These are phyloP conservation scores for Cryptosporidium ryanae DNA, from an alignment of 169 alveolate genomes.

Conservation along the genomic window DNA sequence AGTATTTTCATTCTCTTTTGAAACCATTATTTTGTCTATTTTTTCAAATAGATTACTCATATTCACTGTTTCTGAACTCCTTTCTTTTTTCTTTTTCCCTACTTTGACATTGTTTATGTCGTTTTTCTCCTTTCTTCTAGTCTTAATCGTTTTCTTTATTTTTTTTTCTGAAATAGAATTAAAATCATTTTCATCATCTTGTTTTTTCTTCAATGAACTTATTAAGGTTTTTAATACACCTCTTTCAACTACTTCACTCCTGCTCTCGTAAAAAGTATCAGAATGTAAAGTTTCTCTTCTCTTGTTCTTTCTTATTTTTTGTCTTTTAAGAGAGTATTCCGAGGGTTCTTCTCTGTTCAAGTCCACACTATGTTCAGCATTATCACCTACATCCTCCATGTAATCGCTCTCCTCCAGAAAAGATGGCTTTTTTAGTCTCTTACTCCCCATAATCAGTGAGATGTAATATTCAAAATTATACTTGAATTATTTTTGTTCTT, in stretches of 20 bases:
- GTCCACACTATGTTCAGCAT: not conserved
- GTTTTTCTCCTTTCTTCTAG: not conserved
- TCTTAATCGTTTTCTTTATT: not conserved
- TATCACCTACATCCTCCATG: not conserved
- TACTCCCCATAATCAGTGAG: not conserved
- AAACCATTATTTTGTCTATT: not conserved
- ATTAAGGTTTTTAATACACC: conserved; percentile 40
- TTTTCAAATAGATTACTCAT: not conserved
- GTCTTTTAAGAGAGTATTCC: not conserved
- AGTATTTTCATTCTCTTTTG: not conserved
- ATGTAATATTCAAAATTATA: not conserved
- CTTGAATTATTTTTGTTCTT: not conserved
- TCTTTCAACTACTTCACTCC: not conserved
- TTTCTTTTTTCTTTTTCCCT: conserved; percentile 4
- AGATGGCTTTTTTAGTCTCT: conserved; percentile 18
- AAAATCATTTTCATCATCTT: too few relatives aligned
- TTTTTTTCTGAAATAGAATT: conserved; percentile 9
- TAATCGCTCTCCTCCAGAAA: conserved; percentile 2
- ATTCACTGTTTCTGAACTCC: conserved; percentile 7
- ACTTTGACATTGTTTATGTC: not conserved
- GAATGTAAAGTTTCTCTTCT: not conserved
- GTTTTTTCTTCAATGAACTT: too few relatives aligned
- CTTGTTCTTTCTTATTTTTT: not conserved
- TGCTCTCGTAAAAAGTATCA: not conserved
- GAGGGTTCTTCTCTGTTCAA: not conserved